Base-by-base conservation (phyloP, 2,329 filamentous ascomycete species). In the Fusarium proliferatum region DNA sequence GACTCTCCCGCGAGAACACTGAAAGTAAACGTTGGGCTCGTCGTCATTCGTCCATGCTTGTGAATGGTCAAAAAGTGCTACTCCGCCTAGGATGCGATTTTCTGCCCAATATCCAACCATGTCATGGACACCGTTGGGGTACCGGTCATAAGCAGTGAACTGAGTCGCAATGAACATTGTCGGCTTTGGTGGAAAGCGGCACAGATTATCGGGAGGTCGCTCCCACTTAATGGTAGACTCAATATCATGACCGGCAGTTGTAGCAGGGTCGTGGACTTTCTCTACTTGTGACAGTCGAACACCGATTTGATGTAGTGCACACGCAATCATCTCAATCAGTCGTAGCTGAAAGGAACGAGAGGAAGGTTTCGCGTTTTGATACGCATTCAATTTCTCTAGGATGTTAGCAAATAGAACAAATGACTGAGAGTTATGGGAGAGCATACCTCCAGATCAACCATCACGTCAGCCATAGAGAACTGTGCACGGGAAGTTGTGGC, bases 81-180 rank as follows among this genome's bases (percentile, higher is more conserved):
- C 66, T 1, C 68, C 65, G 9, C 68, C 68, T 6, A 69, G 61
- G n/a, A 71, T 36, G 12, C 65, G 66, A 33, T 71, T 62, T 2
- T 71, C 65, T n/a, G 51, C 61, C 68, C 52, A 69, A 16, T 71
- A 71, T 6, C 68, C 61, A 28, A 59, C 66, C 3, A 69, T 64
- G 5, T 69, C 61, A 7, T 53, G 26, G 2, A 71, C 36, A 10
- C 64, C 60, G 9, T 69, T 62, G 9, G 68, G 65, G 33, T 69
- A 71, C 16, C 57, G 21, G 17, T 55, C 65, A 17, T 41, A 33
- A 17, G 63, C 65, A 10, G 57, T 38, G 19, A 69, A 71, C 6
- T 57, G 52, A 12, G 59, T 52, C 5, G 64, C 60, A 19, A 34
- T 55, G 8, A 71, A 69, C 33, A 71, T 67, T 21, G 55, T 61